phyloP scores from a whole-genome alignment of 768 basidiomycete species.

The Boletus eberwhitei region DNA sequence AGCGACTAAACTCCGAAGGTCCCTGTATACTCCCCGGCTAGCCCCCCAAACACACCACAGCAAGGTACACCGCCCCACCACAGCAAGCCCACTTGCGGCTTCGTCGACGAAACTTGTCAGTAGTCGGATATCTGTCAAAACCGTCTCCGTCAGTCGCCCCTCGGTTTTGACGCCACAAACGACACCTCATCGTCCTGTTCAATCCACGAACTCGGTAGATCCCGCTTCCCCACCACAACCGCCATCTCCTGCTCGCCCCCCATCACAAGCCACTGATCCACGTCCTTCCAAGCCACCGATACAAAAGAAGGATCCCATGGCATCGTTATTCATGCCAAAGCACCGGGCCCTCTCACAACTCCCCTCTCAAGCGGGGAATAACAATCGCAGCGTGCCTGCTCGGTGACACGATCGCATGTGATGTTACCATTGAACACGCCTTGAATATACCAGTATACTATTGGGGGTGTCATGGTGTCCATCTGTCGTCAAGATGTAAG shows the following conservation, averaged over 20 bases:
- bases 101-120: slow-evolving; percentile 27
- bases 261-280: slow-evolving; percentile 24
- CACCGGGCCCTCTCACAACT: slow-evolving; percentile 61
- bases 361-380: slow-evolving; percentile 33
- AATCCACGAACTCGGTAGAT: slow-evolving; percentile 19
- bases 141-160: slow-evolving; percentile 42
- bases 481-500: slow-evolving; percentile 6
- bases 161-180: slow-evolving; percentile 10
- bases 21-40: slow-evolving; percentile 51
- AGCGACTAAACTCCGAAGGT: slow-evolving; percentile 63
- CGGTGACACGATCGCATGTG: slow-evolving; percentile 14
- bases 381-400: slow-evolving; percentile 20
- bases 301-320: slow-evolving; percentile 62
- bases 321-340: slow-evolving; percentile 68
- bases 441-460: neutral
- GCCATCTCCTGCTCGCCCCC: slow-evolving; percentile 8
- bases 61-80: slow-evolving; percentile 39
- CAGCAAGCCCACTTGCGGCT: slow-evolving; percentile 35
- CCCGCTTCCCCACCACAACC: slow-evolving; percentile 14
- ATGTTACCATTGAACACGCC: neutral
- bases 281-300: slow-evolving; percentile 37
- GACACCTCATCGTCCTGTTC: slow-evolving; percentile 33
- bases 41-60: slow-evolving; percentile 49
- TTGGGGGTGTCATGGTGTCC: neutral
- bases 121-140: slow-evolving; percentile 51